A percentile compares a stretch with the other conserved stretches of the same genome.
Conservation (phyloP, 192 early-diverging fungal species). For the Mortierella antarctica region DNA sequence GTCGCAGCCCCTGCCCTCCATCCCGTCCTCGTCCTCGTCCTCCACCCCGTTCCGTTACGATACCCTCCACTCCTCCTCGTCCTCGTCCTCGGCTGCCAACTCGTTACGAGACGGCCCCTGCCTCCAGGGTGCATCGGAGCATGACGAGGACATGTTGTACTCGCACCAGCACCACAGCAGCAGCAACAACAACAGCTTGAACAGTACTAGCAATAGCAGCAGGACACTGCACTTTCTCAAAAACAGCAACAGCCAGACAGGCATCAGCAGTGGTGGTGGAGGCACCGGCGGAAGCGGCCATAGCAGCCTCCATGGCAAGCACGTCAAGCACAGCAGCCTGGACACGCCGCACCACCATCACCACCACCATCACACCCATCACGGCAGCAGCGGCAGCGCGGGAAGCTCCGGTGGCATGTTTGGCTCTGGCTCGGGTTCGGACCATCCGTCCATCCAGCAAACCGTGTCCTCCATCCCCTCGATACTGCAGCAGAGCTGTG, state of each 20-base stretch:
- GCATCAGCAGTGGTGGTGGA: neutral
- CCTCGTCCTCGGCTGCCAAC: conserved; percentile 1
- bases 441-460: conserved; percentile 32
- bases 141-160: neutral
- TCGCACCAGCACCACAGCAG: conserved; percentile 1
- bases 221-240: conserved; percentile 8
- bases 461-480: conserved; percentile 27
- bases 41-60: neutral
- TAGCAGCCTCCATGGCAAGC: neutral
- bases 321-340: conserved; percentile 10
- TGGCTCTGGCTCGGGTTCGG: neutral
- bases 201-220: neutral
- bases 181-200: conserved; percentile 6
- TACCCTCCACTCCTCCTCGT: conserved; percentile 6
- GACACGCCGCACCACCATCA: neutral
- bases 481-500: conserved; percentile 1
- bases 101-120: neutral
- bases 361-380: neutral
- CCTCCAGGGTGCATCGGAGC: neutral
- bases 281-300: too few relatives aligned
- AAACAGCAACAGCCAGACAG: conserved; percentile 3
- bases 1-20: neutral
- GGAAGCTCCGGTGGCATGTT: neutral
- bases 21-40: neutral
- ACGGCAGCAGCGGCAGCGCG: conserved; percentile 5